Conservation (phyloP, 495 filamentous ascomycete genomes). For the Sporormia fimetaria region DNA sequence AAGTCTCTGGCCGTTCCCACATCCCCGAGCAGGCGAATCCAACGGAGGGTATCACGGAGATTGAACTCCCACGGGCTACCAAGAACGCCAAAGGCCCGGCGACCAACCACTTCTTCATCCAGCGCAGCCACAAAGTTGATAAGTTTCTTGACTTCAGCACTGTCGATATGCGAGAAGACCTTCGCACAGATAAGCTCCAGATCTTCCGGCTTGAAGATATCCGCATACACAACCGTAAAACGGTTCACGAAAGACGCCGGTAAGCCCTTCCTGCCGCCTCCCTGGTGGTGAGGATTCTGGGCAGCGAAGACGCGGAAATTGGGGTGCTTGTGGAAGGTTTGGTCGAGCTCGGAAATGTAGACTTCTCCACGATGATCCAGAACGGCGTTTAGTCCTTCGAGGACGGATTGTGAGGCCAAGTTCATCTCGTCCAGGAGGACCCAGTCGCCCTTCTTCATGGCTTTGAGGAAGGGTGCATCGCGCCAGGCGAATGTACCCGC, state of each 20-base stretch:
- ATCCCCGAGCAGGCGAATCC: slow-evolving; percentile 61
- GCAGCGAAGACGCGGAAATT: slow-evolving; percentile 89
- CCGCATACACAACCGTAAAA: slow-evolving; percentile 94
- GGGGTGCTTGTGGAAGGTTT: slow-evolving; percentile 79
- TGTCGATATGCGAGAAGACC: slow-evolving; percentile 53
- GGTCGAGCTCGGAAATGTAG: slow-evolving; percentile 88
- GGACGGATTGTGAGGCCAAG: slow-evolving; percentile 87
- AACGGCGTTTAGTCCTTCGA: slow-evolving; percentile 95
- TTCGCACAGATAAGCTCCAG: slow-evolving; percentile 67
- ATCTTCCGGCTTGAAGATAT: slow-evolving; percentile 72
- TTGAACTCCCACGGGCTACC: slow-evolving; percentile 98
- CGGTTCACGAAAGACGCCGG: slow-evolving; percentile 95
- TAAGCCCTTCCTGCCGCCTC: slow-evolving; percentile 88
- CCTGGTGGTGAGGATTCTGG: slow-evolving; percentile 96
- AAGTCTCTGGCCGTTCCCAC: slow-evolving; percentile 52
- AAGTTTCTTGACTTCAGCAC: slow-evolving; percentile 45
- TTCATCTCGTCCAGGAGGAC: slow-evolving; percentile 99
- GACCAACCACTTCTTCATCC: slow-evolving; percentile 54
- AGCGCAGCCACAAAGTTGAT: slow-evolving; percentile 73
- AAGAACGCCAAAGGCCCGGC: slow-evolving; percentile 56
- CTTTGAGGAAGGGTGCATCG: slow-evolving; percentile 86
- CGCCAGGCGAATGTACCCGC: slow-evolving; percentile 87
- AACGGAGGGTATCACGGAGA: slow-evolving; percentile 79
- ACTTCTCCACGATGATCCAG: slow-evolving; percentile 94
- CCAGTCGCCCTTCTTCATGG: slow-evolving; percentile 94